These are phyloP conservation scores for Penicillium canescens DNA, from an alignment of 495 filamentous ascomycete species.

Conservation along the genomic window DNA sequence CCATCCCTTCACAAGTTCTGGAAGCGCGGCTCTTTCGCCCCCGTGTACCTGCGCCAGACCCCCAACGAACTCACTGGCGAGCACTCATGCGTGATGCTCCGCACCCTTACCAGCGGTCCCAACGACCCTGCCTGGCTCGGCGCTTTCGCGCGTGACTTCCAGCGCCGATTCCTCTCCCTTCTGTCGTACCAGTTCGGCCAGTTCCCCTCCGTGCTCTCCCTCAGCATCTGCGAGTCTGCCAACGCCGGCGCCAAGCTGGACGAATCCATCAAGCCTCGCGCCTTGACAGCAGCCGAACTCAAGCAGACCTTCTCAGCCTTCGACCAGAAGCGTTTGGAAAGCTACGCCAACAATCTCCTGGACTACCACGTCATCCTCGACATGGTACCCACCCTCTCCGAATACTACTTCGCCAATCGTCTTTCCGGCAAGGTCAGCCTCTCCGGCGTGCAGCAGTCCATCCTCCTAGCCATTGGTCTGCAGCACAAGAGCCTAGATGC, in stretches of 20 bases:
- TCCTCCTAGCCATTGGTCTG: slow-evolving; percentile 84
- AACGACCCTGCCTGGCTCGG: slow-evolving; percentile 80
- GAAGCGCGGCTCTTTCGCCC: slow-evolving; percentile 82
- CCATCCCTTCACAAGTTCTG: slow-evolving; percentile 91
- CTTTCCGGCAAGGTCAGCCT: slow-evolving; percentile 66
- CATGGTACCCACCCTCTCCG: slow-evolving; percentile 77
- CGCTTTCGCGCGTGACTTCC: slow-evolving; percentile 90
- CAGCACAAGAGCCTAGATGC: slow-evolving; percentile 84
- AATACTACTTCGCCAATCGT: slow-evolving; percentile 78
- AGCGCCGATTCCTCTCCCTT: slow-evolving; percentile 81
- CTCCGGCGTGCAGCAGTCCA: slow-evolving; percentile 75
- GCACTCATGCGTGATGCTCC: slow-evolving; percentile 97
- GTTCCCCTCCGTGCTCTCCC: slow-evolving; percentile 77
- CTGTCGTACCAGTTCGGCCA: slow-evolving; percentile 89
- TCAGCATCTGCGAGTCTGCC: slow-evolving; percentile 88
- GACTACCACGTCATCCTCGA: slow-evolving; percentile 98
- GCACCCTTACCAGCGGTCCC: slow-evolving; percentile 59
- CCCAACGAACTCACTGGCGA: slow-evolving; percentile 95
- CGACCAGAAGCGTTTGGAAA: slow-evolving; percentile 90
- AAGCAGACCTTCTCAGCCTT: slow-evolving; percentile 81
- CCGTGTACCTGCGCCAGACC: slow-evolving; percentile 94
- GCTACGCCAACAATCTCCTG: slow-evolving; percentile 93
- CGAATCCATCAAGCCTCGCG: slow-evolving; percentile 43
- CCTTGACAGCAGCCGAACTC: slow-evolving; percentile 69
- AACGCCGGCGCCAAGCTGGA: slow-evolving; percentile 66